Percentiles rank a stretch among this genome's conserved stretches.
phyloP scores from a whole-genome alignment of 371 early-diverging fungal species.

The Mortierella sp. region DNA sequence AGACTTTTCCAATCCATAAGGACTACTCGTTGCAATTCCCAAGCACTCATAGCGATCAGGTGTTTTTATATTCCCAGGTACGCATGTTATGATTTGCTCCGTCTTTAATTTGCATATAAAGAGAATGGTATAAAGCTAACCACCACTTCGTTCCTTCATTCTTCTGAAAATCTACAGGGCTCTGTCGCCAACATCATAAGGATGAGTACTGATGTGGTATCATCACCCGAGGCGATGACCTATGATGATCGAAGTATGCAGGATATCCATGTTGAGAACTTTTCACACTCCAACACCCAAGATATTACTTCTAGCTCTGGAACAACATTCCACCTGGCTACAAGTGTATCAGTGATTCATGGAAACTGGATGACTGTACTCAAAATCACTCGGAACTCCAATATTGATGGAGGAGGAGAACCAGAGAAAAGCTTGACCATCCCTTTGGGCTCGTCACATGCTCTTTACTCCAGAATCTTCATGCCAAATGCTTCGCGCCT shows the following conservation, averaged over 20 bases:
- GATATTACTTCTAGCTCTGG: background rate
- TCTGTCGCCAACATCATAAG: conserved; percentile 14
- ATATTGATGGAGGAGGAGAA: background rate
- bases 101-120: background rate
- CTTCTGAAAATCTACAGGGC: conserved; percentile 7
- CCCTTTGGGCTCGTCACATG: conserved; percentile 10
- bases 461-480: conserved; percentile 4
- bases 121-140: background rate
- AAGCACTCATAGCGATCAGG: background rate
- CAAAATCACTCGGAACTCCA: background rate
- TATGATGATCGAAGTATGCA: background rate
- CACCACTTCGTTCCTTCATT: too few species aligned
- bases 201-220: background rate
- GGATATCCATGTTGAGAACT: background rate
- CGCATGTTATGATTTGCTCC: background rate
- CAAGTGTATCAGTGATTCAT: conserved; percentile 1
- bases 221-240: background rate
- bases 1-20: background rate
- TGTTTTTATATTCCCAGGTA: conserved; percentile 5
- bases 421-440: conserved; percentile 1
- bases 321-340: background rate
- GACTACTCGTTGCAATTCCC: background rate
- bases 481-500: conserved; percentile 1
- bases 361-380: background rate
- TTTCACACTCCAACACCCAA: background rate